Conservation (phyloP, 331 rosid species). For the Rhamnella rubrinervis region DNA sequence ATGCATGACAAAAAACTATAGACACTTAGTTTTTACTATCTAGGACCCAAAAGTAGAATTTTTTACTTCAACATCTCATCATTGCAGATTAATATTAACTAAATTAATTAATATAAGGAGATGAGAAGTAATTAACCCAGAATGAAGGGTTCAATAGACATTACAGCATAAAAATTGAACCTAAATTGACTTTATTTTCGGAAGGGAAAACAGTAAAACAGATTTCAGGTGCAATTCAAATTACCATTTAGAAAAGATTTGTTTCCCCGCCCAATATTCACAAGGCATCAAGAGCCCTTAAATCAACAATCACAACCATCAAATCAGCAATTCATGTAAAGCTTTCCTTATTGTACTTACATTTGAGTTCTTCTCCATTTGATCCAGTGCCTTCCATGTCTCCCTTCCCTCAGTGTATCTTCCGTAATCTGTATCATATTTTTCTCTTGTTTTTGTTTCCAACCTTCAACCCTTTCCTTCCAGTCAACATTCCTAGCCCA, state of each 20-base stretch:
- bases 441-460: conserved; percentile 97
- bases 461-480: conserved; percentile 99
- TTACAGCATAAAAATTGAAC: too few species aligned
- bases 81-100: not conserved
- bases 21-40: not conserved
- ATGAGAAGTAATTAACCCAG: not conserved
- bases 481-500: conserved; percentile 98
- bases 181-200: not conserved
- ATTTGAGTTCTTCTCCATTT: conserved; percentile 97
- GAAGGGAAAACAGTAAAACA: not conserved
- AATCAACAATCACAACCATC: not conserved
- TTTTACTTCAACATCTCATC: not conserved
- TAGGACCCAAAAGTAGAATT: not conserved
- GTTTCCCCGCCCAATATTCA: not conserved
- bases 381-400: conserved; percentile 98
- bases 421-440: conserved; percentile 68
- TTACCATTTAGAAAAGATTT: not conserved
- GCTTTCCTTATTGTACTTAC: conserved; percentile 38
- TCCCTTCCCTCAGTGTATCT: conserved; percentile 85
- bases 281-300: not conserved
- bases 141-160: too few species aligned
- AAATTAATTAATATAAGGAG: not conserved
- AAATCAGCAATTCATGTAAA: not conserved
- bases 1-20: conserved; percentile 1
- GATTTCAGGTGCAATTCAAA: not conserved